Conservation (phyloP, 441 rosid species). For the Mallotus repandus region DNA sequence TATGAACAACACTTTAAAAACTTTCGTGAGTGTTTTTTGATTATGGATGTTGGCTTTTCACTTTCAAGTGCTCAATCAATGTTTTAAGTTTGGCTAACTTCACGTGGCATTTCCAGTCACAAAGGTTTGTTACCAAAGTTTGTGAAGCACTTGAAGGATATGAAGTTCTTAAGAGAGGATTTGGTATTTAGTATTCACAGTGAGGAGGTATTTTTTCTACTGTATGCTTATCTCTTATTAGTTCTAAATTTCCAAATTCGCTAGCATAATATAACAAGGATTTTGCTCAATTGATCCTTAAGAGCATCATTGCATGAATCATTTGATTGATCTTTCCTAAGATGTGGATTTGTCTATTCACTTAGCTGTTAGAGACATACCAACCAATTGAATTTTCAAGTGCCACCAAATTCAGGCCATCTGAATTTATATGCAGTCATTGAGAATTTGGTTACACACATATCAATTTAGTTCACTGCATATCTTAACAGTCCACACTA, state of each 20-base stretch:
- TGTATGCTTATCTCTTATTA: background rate
- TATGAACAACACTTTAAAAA: background rate
- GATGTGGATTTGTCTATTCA: background rate
- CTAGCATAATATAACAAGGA: background rate
- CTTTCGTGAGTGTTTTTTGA: background rate
- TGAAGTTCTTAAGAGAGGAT: constrained; percentile 77
- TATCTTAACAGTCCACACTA: background rate
- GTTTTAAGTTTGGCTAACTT: constrained; percentile 13
- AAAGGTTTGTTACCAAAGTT: constrained; percentile 74
- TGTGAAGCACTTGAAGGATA: constrained; percentile 71
- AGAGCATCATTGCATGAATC: background rate
- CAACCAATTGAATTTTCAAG: background rate
- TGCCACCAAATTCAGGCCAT: background rate
- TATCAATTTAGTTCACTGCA: background rate
- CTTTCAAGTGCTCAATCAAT: constrained; percentile 1
- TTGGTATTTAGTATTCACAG: constrained; percentile 79
- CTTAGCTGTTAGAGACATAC: background rate
- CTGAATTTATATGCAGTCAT: background rate
- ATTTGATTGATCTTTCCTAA: background rate
- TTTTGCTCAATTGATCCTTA: background rate
- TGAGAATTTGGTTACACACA: background rate
- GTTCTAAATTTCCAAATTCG: background rate
- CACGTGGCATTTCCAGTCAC: constrained; percentile 48
- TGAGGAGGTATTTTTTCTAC: constrained; percentile 60
- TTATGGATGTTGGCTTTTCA: background rate